Conservation (phyloP, 2,329 filamentous ascomycete genomes). For the Metarhizium brunneum region DNA sequence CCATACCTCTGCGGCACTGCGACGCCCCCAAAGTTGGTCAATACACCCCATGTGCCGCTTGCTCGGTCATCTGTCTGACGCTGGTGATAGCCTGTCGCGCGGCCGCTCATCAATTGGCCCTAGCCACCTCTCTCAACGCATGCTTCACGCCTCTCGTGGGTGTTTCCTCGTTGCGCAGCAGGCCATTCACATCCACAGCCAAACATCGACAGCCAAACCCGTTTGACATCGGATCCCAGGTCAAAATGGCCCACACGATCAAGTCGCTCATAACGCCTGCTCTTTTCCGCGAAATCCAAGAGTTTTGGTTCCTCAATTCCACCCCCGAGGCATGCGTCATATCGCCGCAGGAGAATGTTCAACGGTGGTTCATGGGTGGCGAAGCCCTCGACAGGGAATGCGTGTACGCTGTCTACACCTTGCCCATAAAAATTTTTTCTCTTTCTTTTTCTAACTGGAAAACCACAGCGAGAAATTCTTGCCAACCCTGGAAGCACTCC, state of each 20-base stretch:
- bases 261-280: slow-evolving; percentile 16
- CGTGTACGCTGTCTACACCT: slow-evolving; percentile 17
- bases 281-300: slow-evolving; percentile 20
- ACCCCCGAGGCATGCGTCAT: slow-evolving; percentile 18
- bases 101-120: neutral
- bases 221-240: neutral
- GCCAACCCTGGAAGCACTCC: slow-evolving; percentile 24
- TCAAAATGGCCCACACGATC: slow-evolving; percentile 7
- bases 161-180: neutral
- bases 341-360: slow-evolving; percentile 14
- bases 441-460: neutral
- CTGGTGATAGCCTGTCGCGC: neutral
- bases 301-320: slow-evolving; percentile 30
- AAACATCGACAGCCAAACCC: neutral
- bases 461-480: slow-evolving; percentile 19
- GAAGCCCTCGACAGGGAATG: slow-evolving; percentile 25
- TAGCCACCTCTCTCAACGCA: neutral
- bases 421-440: neutral
- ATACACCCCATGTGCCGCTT: neutral
- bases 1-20: neutral
- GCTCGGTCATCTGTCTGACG: neutral
- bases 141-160: neutral
- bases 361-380: slow-evolving; percentile 26
- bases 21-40: neutral
- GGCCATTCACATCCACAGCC: neutral